Base-by-base conservation (phyloP, 495 filamentous ascomycete species). In the Xylaria palmicola region DNA sequence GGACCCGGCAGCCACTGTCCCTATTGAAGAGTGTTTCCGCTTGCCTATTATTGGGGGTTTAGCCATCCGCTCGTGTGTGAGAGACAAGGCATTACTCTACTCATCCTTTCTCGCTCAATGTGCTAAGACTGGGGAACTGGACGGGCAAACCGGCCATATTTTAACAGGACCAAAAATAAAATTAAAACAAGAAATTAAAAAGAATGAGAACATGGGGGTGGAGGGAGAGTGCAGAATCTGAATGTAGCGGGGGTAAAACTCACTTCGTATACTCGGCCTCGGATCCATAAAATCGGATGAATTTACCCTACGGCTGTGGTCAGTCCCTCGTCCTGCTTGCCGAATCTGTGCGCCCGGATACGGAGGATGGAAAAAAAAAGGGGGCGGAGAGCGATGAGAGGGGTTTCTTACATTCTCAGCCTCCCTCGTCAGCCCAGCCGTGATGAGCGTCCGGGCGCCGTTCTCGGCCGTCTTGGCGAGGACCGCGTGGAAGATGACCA, bases 1-100 rank as follows among this genome's bases (percentile, higher is more conserved):
- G 73, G 60, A 76, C 59, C 27, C 74, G 62, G 64, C 71, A 69
- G 12, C 77, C 77, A 29, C 68, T 68, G 13, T 72, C 59, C 22
- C 73, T 62, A 3, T 65, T 64, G 10, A 77, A 54, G 20, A 66
- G 49, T 19, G 56, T 26, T 36, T 66, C 43, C 59, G 51, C 59
- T 40, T 45, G 44, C 22, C 66, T 65, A 10, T 49, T 26, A 22
- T 58, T 34, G 13, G 6, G 20, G 6, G 6, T 13, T 44, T 4
- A 57, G 54, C 29, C 29, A 17, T 4, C n/a, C 19, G 24, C 29
- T 17, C 9, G 41, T 12, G n/a, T 10, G 10, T n/a, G n/a, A n/a
- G n/a, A n/a, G 2, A 7, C 19, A 15, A 17, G 2, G n/a, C 47
- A 22, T 37, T 7, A 5, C 24, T 48, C 13, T 29, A 27, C 17